Percentiles rank a stretch among this genome's conserved stretches.
Conservation (phyloP, 2,329 filamentous ascomycete species). For the Xylaria sp. region DNA sequence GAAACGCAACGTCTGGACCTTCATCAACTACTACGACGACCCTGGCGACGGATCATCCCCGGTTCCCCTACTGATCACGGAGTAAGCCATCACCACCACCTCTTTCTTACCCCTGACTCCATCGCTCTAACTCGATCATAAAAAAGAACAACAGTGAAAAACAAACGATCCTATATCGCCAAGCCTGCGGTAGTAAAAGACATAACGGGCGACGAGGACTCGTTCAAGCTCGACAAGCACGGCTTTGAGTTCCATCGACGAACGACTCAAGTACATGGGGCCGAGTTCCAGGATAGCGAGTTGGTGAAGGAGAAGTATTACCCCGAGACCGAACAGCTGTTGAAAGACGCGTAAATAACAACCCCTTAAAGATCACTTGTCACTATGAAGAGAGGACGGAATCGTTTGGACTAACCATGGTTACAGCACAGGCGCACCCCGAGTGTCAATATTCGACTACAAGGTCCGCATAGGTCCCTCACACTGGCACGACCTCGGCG, state of each 20-base stretch:
- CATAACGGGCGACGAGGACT: conserved; percentile 36
- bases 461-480: conserved; percentile 54
- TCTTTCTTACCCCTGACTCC: not conserved
- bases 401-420: not conserved
- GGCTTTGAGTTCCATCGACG: conserved; percentile 38
- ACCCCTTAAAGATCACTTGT: too few species aligned
- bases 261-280: conserved; percentile 25
- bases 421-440: conserved; percentile 52
- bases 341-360: conserved; percentile 46
- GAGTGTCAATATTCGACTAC: conserved; percentile 67
- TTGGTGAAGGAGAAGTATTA: conserved; percentile 63
- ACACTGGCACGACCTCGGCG: conserved; percentile 61
- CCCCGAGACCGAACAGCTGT: conserved; percentile 60
- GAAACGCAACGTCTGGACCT: conserved; percentile 21
- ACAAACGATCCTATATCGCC: conserved; percentile 38
- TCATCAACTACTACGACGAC: conserved; percentile 30
- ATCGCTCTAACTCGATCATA: conserved; percentile 2
- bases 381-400: too few species aligned
- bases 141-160: conserved; percentile 28
- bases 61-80: conserved; percentile 27
- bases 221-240: conserved; percentile 38
- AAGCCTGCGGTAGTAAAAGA: conserved; percentile 43
- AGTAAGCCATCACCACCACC: conserved; percentile 16
- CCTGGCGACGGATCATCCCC: conserved; percentile 29
- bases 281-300: conserved; percentile 47